Evolutionary conservation across 192 early-diverging fungal species (phyloP), one percentile per base, ranked within the genome.

Genomic region (Podila horticola): DNA sequence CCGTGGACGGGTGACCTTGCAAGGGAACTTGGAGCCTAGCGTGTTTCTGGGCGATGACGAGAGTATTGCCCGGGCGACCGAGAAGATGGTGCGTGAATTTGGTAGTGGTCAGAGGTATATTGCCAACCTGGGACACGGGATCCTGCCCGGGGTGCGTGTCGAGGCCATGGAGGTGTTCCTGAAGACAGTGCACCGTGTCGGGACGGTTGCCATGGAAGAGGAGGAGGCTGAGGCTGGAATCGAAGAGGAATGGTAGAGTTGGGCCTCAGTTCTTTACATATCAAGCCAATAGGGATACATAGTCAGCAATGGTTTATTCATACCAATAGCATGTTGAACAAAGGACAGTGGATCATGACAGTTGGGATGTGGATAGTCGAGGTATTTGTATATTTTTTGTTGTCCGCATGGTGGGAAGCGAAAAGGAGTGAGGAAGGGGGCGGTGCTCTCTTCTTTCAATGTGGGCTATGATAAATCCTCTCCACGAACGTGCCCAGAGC

Each of bases 91-190:
- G 22, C 74, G 87, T 30, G 88, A 64, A 31, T 98, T 99, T 84
- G 94, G 94, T n/a, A 84, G 75, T 24, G 68, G 83, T 29, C 34
- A 71, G 20, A 86, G 86, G 64, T 96, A 97, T 73, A 97, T 99
- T 79, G 97, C 92, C 22, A 99, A 98, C 70, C 82, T 99, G 61
- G 98, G 98, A 30, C 97, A 98, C 84, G 97, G 98, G 24, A 95
- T 98, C 89, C 87, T 95, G 74, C 96, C 96, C 10, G 85, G 81
- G 24, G 90, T 92, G 49, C 85, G 90, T 64, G 89, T 93, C 0
- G 91, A 94, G 66, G 85, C 83, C 3, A 75, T 91, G 58, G 86
- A 85, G 36, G 86, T 90, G 31, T 95, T 92, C 74, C 76, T 95
- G 30, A 90, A 91, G 70, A 84, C 89, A 11, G 90, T 94, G 19